A percentile compares a stretch with the other conserved stretches of the same genome.
phyloP scores from a whole-genome alignment of 208 protist genomes.

The Balamuthia mandrillaris region DNA sequence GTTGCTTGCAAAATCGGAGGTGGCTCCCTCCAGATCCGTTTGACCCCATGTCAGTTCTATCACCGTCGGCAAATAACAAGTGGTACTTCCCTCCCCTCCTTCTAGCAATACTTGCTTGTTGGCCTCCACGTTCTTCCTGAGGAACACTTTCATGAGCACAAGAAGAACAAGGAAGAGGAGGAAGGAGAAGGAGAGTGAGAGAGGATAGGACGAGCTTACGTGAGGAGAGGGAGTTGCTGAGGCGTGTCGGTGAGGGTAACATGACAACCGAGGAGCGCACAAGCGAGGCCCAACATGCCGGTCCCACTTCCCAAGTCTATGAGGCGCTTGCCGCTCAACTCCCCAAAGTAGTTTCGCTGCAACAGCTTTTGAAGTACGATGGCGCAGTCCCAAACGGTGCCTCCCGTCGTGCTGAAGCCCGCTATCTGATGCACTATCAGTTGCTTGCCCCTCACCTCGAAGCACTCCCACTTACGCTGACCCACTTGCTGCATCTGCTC shows the following conservation, averaged over 20 bases:
- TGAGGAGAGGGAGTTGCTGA: not conserved
- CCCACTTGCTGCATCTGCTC: not conserved
- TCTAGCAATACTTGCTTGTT: not conserved
- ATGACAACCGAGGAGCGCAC: not conserved
- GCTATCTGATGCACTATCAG: not conserved
- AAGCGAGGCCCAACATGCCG: not conserved
- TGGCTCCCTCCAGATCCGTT: too few relatives aligned
- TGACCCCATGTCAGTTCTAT: too few relatives aligned
- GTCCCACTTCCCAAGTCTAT: slow-evolving; percentile 2
- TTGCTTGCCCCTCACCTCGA: not conserved
- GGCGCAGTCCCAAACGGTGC: not conserved
- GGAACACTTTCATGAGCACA: too few relatives aligned
- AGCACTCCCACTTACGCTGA: not conserved
- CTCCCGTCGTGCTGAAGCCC: not conserved
- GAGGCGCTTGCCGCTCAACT: not conserved
- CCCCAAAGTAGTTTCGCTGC: not conserved
- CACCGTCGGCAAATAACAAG: too few relatives aligned
- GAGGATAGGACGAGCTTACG: not conserved
- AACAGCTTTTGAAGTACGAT: not conserved
- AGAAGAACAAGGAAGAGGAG: too few relatives aligned
- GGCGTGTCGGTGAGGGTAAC: not conserved
- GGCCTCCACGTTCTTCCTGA: not conserved
- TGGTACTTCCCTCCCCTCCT: not conserved
- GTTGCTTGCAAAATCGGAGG: too few relatives aligned
- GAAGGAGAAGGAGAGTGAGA: too few relatives aligned